Percentiles rank a stretch among this genome's conserved stretches.
Conservation (phyloP, 2,329 filamentous ascomycete species). For the Furcasterigmium furcatum region DNA sequence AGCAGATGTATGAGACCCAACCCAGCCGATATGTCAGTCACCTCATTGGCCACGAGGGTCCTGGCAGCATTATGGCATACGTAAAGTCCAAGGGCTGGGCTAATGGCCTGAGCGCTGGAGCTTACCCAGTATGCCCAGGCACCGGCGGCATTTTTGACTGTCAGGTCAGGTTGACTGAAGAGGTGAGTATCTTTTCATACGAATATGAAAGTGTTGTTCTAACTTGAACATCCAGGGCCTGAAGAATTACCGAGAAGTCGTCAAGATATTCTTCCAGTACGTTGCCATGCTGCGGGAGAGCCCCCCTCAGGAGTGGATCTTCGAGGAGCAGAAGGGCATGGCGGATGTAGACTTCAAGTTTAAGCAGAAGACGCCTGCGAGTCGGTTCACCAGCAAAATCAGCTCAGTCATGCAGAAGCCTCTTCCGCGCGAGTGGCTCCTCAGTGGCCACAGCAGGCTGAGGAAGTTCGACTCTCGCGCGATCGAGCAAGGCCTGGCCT, state of each 20-base stretch:
- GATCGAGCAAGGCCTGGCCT: slow-evolving; percentile 71
- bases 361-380: slow-evolving; percentile 87
- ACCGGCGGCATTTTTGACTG: slow-evolving; percentile 75
- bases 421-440: slow-evolving; percentile 78
- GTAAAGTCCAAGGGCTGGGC: slow-evolving; percentile 90
- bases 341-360: slow-evolving; percentile 94
- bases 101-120: slow-evolving; percentile 76
- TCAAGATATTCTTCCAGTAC: slow-evolving; percentile 87
- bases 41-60: slow-evolving; percentile 87
- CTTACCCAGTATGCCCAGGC: slow-evolving; percentile 73
- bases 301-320: slow-evolving; percentile 87
- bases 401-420: slow-evolving; percentile 90
- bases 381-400: slow-evolving; percentile 81
- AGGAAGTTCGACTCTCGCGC: slow-evolving; percentile 76
- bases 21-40: slow-evolving; percentile 86
- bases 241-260: slow-evolving; percentile 76
- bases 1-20: slow-evolving; percentile 73
- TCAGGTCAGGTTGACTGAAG: slow-evolving; percentile 76
- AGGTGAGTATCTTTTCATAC: slow-evolving; percentile 45
- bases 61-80: slow-evolving; percentile 86
- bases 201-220: too few relatives aligned
- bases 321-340: slow-evolving; percentile 85
- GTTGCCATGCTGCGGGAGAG: slow-evolving; percentile 79
- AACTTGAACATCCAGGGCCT: slow-evolving; percentile 60
- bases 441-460: slow-evolving; percentile 75